These are phyloP conservation scores for Sutorius eximius DNA, from an alignment of 1,284 basidiomycete species.

Conservation along the genomic window DNA sequence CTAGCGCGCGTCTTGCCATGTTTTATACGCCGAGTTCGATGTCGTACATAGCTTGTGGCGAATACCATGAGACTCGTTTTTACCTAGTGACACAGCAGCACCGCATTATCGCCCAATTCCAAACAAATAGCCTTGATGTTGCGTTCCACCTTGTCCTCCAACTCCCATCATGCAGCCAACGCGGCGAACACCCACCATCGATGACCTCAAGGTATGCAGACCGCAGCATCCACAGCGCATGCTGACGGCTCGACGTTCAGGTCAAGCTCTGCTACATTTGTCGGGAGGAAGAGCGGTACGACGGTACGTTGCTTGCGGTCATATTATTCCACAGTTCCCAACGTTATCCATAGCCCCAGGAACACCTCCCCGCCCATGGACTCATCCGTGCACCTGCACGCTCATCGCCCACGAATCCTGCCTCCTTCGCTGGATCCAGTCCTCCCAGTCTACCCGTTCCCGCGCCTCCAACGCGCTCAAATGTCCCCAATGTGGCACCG, in stretches of 20 bases:
- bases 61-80: slow-evolving; percentile 15
- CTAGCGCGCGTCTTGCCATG: not conserved
- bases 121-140: not conserved
- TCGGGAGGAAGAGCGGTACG: slow-evolving; percentile 64
- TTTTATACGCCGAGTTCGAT: slow-evolving; percentile 9
- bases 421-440: slow-evolving; percentile 73
- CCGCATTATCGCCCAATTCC: not conserved
- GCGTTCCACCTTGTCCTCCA: not conserved
- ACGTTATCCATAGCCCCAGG: slow-evolving; percentile 37
- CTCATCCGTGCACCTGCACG: slow-evolving; percentile 77
- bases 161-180: slow-evolving; percentile 23
- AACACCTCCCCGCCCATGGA: slow-evolving; percentile 57
- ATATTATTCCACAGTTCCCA: not conserved
- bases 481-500: slow-evolving; percentile 73
- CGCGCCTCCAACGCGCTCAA: slow-evolving; percentile 63
- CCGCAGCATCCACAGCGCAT: not conserved
- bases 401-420: slow-evolving; percentile 77
- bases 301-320: slow-evolving; percentile 40
- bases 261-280: slow-evolving; percentile 79
- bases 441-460: slow-evolving; percentile 55
- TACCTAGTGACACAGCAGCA: not conserved
- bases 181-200: slow-evolving; percentile 30
- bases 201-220: slow-evolving; percentile 31
- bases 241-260: slow-evolving; percentile 34
- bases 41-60: slow-evolving; percentile 22